phyloP scores from a whole-genome alignment of 1,284 basidiomycete genomes.

The Flammula alnicola region DNA sequence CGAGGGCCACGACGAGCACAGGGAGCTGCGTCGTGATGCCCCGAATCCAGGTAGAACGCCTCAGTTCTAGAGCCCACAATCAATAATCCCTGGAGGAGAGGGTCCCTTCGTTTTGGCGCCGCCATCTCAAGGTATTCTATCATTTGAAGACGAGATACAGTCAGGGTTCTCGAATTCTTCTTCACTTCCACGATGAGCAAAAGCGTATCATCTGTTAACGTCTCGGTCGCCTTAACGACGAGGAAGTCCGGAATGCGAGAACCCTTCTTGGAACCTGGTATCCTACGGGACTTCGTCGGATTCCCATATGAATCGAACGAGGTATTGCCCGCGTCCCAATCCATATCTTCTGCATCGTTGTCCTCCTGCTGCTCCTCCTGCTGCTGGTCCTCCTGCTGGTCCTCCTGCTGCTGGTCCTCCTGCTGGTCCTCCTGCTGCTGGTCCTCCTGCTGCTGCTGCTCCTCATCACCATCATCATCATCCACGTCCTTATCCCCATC shows the following conservation, averaged over 20 bases:
- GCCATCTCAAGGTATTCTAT: neutral
- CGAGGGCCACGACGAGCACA: too few relatives aligned
- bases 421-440: too few relatives aligned
- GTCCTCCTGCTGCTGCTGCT: too few relatives aligned
- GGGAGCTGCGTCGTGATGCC: too few relatives aligned
- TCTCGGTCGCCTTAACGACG: neutral
- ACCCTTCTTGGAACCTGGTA: neutral
- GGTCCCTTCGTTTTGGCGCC: neutral
- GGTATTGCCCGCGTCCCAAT: neutral
- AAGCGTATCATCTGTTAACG: neutral
- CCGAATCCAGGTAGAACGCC: neutral
- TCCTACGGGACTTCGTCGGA: neutral
- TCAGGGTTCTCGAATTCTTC: neutral
- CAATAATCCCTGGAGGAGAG: neutral
- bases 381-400: too few relatives aligned
- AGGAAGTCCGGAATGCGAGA: constrained; percentile 1
- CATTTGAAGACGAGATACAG: neutral
- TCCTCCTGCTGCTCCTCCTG: too few relatives aligned
- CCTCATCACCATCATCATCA: too few relatives aligned
- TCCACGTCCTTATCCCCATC: too few relatives aligned
- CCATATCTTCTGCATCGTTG: too few relatives aligned
- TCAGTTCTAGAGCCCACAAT: neutral
- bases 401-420: too few relatives aligned
- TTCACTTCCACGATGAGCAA: neutral
- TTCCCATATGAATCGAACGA: neutral